Evolutionary conservation across 2,329 filamentous ascomycete genomes (phyloP).

Genomic region (Apiospora saccharicola): DNA sequence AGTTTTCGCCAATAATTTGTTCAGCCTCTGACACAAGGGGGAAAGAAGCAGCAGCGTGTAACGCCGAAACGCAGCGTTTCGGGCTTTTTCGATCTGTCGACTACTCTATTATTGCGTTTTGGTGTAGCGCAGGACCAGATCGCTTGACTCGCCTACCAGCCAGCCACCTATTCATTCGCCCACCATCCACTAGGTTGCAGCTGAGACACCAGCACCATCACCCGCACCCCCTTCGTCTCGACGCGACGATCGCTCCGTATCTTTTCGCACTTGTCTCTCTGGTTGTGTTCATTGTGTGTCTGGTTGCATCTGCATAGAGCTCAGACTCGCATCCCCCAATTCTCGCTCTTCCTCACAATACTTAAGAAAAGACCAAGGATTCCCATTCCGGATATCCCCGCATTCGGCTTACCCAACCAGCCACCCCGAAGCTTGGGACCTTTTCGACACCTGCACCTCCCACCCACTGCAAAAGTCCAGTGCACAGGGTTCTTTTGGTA

Average conservation of each 20-base stretch:
- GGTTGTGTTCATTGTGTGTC: neutral
- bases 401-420: constrained; percentile 15
- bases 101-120: neutral
- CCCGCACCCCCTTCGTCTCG: constrained; percentile 21
- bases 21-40: constrained; percentile 7
- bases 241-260: constrained; percentile 9
- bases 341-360: neutral
- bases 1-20: constrained; percentile 7
- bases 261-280: constrained; percentile 5
- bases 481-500: neutral
- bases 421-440: constrained; percentile 7
- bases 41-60: neutral
- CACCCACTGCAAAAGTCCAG: neutral
- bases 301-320: neutral
- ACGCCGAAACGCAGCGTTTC: constrained; percentile 21
- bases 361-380: constrained; percentile 2
- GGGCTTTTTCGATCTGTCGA: neutral
- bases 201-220: constrained; percentile 19
- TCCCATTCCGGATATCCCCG: constrained; percentile 20
- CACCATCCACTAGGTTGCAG: constrained; percentile 18
- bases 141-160: constrained; percentile 5
- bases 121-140: constrained; percentile 17
- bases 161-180: constrained; percentile 16
- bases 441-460: neutral
- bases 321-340: neutral